Conservation (phyloP, 2,329 filamentous ascomycete genomes). For the Chaetomiaceae sp. region DNA sequence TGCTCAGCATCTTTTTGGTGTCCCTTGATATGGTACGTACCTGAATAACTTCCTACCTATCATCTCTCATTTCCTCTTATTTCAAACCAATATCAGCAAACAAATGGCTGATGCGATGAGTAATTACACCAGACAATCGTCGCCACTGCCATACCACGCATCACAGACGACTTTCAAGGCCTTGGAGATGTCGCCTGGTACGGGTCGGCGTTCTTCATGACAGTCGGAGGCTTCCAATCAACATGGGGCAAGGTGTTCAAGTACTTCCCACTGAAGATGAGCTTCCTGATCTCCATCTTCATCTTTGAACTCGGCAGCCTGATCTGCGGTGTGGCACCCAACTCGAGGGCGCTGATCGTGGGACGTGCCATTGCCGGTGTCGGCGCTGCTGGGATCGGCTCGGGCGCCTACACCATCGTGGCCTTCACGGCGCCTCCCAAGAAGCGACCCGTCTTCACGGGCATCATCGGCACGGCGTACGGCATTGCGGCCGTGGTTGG, state of each 20-base stretch:
- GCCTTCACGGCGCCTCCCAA: constrained; percentile 15
- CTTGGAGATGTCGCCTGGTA: constrained; percentile 24
- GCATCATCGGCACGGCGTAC: constrained; percentile 17
- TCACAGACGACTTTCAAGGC: constrained; percentile 22
- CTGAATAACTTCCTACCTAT: no score
- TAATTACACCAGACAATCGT: constrained; percentile 19
- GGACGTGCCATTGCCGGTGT: constrained; percentile 20
- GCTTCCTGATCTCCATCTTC: constrained; percentile 18
- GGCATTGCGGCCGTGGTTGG: constrained; percentile 22
- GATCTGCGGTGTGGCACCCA: constrained; percentile 20
- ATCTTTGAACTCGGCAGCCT: constrained; percentile 20
- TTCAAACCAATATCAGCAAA: no score
- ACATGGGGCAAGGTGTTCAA: constrained; percentile 21
- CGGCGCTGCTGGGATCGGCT: constrained; percentile 18
- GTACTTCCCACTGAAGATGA: constrained; percentile 19
- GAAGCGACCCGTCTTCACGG: constrained; percentile 19
- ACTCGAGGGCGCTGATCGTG: constrained; percentile 18
- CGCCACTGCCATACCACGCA: constrained; percentile 23
- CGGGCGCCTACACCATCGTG: constrained; percentile 19
- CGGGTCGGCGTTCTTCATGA: constrained; percentile 25
- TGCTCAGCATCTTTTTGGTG: constrained; percentile 17
- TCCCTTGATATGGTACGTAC: constrained; percentile 18
- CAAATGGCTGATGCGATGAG: no score
- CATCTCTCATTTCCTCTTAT: no score
- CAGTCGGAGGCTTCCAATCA: constrained; percentile 20